Percentiles rank a stretch among this genome's conserved stretches.
These are phyloP conservation scores for Aspergillus campestris DNA, from an alignment of 495 filamentous ascomycete species.

Conservation along the genomic window DNA sequence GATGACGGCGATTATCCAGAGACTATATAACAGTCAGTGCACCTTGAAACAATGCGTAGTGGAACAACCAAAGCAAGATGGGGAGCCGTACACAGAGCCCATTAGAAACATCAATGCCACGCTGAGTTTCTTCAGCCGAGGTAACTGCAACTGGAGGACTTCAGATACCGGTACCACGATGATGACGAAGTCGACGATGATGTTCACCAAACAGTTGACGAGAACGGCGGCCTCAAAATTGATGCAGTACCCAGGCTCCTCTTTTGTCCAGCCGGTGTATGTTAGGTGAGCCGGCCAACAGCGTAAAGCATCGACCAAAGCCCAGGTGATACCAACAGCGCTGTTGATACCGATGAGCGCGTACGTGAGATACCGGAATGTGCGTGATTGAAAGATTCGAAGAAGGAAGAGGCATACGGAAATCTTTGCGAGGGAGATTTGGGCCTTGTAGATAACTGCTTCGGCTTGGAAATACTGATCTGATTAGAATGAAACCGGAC, in stretches of 20 bases:
- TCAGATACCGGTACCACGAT: conserved; percentile 24
- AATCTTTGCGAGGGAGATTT: conserved; percentile 38
- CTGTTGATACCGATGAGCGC: conserved; percentile 24
- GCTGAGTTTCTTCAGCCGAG: conserved; percentile 20
- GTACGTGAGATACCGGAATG: conserved; percentile 25
- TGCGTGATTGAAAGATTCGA: conserved; percentile 27
- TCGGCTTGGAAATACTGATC: conserved; percentile 18
- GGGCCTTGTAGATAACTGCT: conserved; percentile 22
- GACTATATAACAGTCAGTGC: background rate
- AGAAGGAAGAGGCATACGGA: conserved; percentile 44
- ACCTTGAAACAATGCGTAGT: background rate
- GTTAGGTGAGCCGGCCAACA: conserved; percentile 25
- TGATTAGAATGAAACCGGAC: background rate
- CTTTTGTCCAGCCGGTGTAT: conserved; percentile 21
- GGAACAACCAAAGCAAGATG: background rate
- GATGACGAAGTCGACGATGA: conserved; percentile 22
- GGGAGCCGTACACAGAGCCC: conserved; percentile 19
- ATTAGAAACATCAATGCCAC: conserved; percentile 27
- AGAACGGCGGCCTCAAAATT: conserved; percentile 20
- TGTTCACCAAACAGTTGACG: conserved; percentile 23
- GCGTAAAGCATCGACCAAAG: conserved; percentile 22
- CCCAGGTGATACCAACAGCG: conserved; percentile 24
- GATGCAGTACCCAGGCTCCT: conserved; percentile 17
- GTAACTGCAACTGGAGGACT: conserved; percentile 22
- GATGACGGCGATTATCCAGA: conserved; percentile 21